Evolutionary conservation across 208 protist species (phyloP), one percentile per base, ranked within the genome.

Genomic region (Crithidia thermophila): DNA sequence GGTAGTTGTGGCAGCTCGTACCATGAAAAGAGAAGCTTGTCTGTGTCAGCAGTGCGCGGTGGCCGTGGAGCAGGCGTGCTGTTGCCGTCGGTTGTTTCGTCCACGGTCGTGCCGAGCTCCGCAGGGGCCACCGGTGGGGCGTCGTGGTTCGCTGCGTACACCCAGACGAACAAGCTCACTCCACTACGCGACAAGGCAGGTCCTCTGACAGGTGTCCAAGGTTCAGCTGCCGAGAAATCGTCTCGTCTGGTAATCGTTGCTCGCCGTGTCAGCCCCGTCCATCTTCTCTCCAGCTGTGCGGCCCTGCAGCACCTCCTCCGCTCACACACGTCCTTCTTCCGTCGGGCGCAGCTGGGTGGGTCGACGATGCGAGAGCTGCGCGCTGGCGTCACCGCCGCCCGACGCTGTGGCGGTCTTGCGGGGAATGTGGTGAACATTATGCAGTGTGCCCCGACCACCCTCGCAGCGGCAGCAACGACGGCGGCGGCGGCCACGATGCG

Each of bases 261-360:
- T 16, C 50, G 58, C 16, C 47, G 13, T 9, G 21, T 73, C 20
- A 64, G 50, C 53, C 31, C 60, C 28, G 52, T 62, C 13, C 9
- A 50, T n/a, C 13, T 62, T 18, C 31, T 68, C 28, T 59, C 68
- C 53, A 75, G 68, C 39, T 49, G 49, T 36, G 45, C 49, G 0
- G 59, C 68, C n/a, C 53, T 68, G 43, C 61, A 67, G 16, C 68
- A 75, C 45, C 68, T 75, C 3, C 51, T 75, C 25, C 68, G 58
- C 18, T 51, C 60, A 5, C 68, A 75, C 4, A n/a, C 56, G 6
- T 18, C 10, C 20, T 63, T 62, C 58, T 67, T 68, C 30, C 18
- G 33, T 14, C n/a, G 47, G 3, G 68, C 68, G 13, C 52, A 34
- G 60, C 56, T 75, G 9, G 45, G 68, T 2, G 68, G 68, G 7